Base-by-base conservation (phyloP, 805 yeast genomes). In the Spathaspora gorwiae region DNA sequence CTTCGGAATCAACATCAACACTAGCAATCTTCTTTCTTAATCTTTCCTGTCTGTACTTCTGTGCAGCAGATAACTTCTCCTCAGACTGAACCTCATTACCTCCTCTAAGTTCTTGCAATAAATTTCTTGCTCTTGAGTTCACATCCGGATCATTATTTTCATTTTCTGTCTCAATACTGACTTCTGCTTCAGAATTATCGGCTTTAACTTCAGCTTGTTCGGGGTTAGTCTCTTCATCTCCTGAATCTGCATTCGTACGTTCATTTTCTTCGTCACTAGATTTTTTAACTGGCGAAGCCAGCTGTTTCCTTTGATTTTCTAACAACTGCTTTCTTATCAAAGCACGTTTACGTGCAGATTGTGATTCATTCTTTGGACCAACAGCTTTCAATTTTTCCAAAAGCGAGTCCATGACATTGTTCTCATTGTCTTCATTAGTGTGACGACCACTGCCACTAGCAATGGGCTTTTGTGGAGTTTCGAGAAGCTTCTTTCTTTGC, bases 321-420 rank as follows among this genome's bases (percentile, higher is more conserved):
- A 75, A 54, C 53, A 81, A 62, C 42, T 82, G 83, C 57, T 76
- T 81, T 52, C 90, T 78, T 46, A 88, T 84, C 54, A 83, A 71
- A 1, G 92, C 95, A 44, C 94, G 73, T 55, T 88, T 80, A 55
- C 95, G 73, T 0, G 96, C 95, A 3, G 89, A 79, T 2, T 87
- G 71, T 1, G 94, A 80, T 50, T 90, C 94, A 6, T 87, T 81
- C 49, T 81, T 80, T 9, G 94, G 87, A 1, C 92, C 95, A 0
- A 94, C 87, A 13, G 90, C 90, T 58, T 90, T 84, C 57, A 94
- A 76, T 57, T 86, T 88, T 61, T 90, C 95, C 47, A 94, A 73
- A 40, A 94, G 71, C 32, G 84, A 79, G 61, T 94, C 99, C 86
- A 94, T 89, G 36, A 89, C 85, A 40, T 74, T 71, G 14, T 62